Base-by-base conservation (phyloP, 306 rosid genomes). In the Vigna unguiculata region DNA sequence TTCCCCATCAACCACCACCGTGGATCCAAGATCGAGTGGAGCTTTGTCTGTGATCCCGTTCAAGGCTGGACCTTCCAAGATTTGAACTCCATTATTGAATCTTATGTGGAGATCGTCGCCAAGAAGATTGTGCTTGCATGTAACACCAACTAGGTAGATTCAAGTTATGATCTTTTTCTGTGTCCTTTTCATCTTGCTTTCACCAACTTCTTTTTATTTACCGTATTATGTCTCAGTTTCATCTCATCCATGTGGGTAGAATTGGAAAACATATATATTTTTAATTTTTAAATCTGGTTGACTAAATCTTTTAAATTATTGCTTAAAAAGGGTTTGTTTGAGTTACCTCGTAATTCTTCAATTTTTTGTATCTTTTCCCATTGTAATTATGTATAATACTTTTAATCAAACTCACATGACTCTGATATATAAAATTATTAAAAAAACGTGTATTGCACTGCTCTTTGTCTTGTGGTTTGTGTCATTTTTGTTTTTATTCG, bases 1-100 rank as follows among this genome's bases (percentile, higher is more conserved):
- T 3, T 82, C 10, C 73, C 89, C 1, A 40, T 15, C 11, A 4
- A 55, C 15, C 34, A 30, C 3, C 62, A 17, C 3, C 62, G 16
- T 2, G 92, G 87, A 5, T 89, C 90, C 79, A 75, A 73, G 87
- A 80, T 91, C 11, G 79, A 83, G 51, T 88, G 94, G 94, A 83
- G 86, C 3, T 86, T 88, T 79, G 79, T 82, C 5, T 6, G 87
- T 70, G 94, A 89, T 71, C 90, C 97, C 1, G 13, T 83, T 9
- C 79, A 89, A 45, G 84, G 87, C 3, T 76, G 75, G 94, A 55
- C 6, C 14, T 68, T 78, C 4, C 78, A 85, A 9, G 86, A 49
- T 74, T 58, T 86, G 36, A 12, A 30, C 4, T 82, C 89, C 25
- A 68, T 70, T 14, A 0, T 83, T 15, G 63, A 86, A 6, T 40